These are phyloP conservation scores for Suillus subluteus DNA, from an alignment of 768 basidiomycete species.

Conservation along the genomic window DNA sequence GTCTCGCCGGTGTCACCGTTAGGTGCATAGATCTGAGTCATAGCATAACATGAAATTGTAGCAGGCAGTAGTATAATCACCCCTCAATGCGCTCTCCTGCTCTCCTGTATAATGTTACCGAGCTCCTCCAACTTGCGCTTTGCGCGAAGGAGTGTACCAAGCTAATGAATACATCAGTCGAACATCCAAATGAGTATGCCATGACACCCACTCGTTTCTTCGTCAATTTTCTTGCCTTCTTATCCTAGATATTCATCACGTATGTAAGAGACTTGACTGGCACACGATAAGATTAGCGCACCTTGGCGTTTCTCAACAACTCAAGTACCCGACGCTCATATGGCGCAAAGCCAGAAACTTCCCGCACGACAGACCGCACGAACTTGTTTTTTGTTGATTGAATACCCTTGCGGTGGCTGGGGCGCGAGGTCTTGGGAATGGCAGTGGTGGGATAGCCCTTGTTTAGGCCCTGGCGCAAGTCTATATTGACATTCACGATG, in stretches of 20 bases:
- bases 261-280: slow-evolving; percentile 6
- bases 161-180: slow-evolving; percentile 45
- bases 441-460: slow-evolving; percentile 88
- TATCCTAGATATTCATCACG: slow-evolving; percentile 62
- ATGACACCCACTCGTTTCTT: slow-evolving; percentile 91
- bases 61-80: background rate
- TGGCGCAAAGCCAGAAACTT: slow-evolving; percentile 96
- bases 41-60: slow-evolving; percentile 17
- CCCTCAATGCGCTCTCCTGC: slow-evolving; percentile 69
- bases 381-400: slow-evolving; percentile 91
- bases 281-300: slow-evolving; percentile 39
- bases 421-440: slow-evolving; percentile 73
- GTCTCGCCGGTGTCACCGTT: background rate
- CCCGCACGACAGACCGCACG: slow-evolving; percentile 90
- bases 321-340: slow-evolving; percentile 99
- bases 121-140: slow-evolving; percentile 99
- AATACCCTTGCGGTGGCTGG: slow-evolving; percentile 91
- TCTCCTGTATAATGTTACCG: slow-evolving; percentile 88
- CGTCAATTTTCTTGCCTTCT: slow-evolving; percentile 98
- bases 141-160: slow-evolving; percentile 96
- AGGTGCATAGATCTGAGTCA: slow-evolving; percentile 14
- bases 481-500: slow-evolving; percentile 43
- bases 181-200: background rate
- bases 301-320: slow-evolving; percentile 96
- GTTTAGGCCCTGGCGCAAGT: slow-evolving; percentile 84